Base-by-base conservation (phyloP, 2,329 filamentous ascomycete species). In the Cadophora sp. region DNA sequence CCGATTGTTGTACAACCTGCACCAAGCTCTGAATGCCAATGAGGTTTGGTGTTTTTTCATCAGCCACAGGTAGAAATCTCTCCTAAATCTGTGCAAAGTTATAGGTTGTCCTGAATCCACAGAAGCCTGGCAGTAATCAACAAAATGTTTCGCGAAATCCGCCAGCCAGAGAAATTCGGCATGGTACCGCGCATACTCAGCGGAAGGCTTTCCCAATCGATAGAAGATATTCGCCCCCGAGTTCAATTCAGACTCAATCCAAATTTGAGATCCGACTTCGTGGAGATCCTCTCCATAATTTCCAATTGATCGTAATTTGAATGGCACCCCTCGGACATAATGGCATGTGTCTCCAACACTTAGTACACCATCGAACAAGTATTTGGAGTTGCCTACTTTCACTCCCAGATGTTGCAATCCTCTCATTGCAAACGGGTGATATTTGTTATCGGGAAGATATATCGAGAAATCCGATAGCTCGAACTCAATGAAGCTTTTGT, bases 121-220 rank as follows among this genome's bases (percentile, higher is more conserved):
- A n/a, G 65, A 68, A 18, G 59, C 50, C 36, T 73, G 53, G 55
- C 69, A 71, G 43, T 85, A 96, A 68, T 94, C 90, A 1, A 94
- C 82, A 27, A 91, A 84, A 72, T 93, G 88, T 74, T 94, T 95
- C 0, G 85, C 83, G 0, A 96, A 80, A 62, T 90, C 84, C 0
- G 87, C 89, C 0, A 94, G 78, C 91, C 91, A 96, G 0, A 89
- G 67, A 68, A 93, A 95, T 0, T 86, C 83, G 0, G 78, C 59
- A 66, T 89, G 85, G 72, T 89, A 94, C 1, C 87, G 79, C 13
- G 68, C 69, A 73, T 96, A 96, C 45, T 89, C 87, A 0, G 69
- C 33, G 0, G 87, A 81, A 0, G 92, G 90, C 0, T 62, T 70
- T 1, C 73, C 73, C 0, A 96, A 77, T 11, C 82, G 82, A 74